A percentile compares a stretch with the other conserved stretches of the same genome.
These are phyloP conservation scores for Mycena pura DNA, from an alignment of 768 basidiomycete genomes.

Conservation along the genomic window DNA sequence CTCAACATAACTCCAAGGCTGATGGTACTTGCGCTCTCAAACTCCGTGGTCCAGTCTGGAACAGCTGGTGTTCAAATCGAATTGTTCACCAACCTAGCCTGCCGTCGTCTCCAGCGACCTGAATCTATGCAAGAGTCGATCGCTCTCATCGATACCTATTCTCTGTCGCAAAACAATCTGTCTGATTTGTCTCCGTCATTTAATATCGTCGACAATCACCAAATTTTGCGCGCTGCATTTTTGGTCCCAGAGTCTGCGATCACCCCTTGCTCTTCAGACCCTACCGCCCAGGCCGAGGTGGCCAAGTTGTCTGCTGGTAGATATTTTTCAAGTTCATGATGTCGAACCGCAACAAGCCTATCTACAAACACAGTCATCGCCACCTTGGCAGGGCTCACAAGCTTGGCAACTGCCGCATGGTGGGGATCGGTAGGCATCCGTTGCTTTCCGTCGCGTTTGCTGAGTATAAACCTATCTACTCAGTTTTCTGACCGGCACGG, in stretches of 20 bases:
- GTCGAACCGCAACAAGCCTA: background rate
- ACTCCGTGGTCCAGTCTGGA: slow-evolving; percentile 57
- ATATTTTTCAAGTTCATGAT: slow-evolving; percentile 25
- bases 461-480: background rate
- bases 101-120: slow-evolving; percentile 3
- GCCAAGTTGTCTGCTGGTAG: slow-evolving; percentile 68
- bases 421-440: slow-evolving; percentile 14
- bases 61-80: slow-evolving; percentile 41
- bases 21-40: slow-evolving; percentile 56
- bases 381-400: slow-evolving; percentile 3
- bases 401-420: slow-evolving; percentile 10
- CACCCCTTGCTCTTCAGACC: slow-evolving; percentile 64
- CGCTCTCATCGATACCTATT: slow-evolving; percentile 40
- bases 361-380: slow-evolving; percentile 5
- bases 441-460: background rate
- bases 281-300: slow-evolving; percentile 72
- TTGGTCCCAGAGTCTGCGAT: background rate
- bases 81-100: slow-evolving; percentile 10
- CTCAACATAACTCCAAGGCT: slow-evolving; percentile 56
- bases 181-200: slow-evolving; percentile 38
- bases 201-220: background rate
- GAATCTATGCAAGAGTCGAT: slow-evolving; percentile 67
- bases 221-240: no score
- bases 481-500: slow-evolving; percentile 83
- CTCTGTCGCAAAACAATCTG: slow-evolving; percentile 30